Conservation (phyloP, 257 asterid species). For the Leonotis leonurus region DNA sequence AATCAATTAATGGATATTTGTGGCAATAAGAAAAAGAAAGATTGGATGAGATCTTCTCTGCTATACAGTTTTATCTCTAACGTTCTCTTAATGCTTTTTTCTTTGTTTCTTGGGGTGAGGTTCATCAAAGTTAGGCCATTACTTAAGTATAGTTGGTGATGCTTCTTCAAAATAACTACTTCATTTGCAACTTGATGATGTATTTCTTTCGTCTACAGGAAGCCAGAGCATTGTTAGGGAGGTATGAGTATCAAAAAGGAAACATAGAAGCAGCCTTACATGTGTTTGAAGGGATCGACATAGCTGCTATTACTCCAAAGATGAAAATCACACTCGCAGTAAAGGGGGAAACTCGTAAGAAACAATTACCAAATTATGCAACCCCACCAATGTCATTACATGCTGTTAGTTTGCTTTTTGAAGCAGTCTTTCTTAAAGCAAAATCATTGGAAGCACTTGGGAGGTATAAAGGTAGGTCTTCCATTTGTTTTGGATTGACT, state of each 20-base stretch:
- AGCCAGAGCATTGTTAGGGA: constrained; percentile 91
- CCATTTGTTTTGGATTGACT: neutral
- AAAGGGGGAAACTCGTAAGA: constrained; percentile 44
- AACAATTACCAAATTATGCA: constrained; percentile 40
- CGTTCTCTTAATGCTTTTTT: neutral
- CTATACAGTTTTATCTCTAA: neutral
- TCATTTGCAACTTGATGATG: neutral
- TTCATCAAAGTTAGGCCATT: constrained; percentile 13
- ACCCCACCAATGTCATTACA: constrained; percentile 63
- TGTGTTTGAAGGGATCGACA: too few relatives aligned
- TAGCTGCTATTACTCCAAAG: constrained; percentile 43
- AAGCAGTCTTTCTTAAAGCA: constrained; percentile 76
- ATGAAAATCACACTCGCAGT: constrained; percentile 53
- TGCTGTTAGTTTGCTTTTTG: constrained; percentile 76
- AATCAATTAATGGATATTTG: neutral
- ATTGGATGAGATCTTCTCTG: neutral
- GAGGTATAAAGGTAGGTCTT: constrained; percentile 70
- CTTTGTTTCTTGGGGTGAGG: neutral
- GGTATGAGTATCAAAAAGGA: constrained; percentile 73
- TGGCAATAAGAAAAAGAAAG: neutral
- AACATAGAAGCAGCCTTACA: too few relatives aligned
- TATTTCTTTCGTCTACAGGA: constrained; percentile 39
- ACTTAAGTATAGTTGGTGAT: neutral
- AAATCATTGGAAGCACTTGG: constrained; percentile 77
- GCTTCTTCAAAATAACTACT: neutral